Percentiles rank a stretch among this genome's conserved stretches.
Conservation (phyloP, 225 moss, liverwort and hornwort genomes). For the Polytrichum commune region DNA sequence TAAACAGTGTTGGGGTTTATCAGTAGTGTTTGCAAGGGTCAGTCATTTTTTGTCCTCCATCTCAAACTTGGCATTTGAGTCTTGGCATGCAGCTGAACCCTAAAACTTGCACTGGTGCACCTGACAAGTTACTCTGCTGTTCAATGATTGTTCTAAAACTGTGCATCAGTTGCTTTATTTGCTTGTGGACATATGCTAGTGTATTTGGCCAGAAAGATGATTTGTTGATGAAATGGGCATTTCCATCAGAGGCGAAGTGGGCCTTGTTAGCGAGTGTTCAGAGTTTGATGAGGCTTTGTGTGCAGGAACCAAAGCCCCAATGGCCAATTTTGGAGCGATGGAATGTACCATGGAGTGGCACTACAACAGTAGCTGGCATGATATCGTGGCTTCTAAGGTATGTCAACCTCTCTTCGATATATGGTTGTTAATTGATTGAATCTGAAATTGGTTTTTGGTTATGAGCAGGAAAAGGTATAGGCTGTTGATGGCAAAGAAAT, state of each 20-base stretch:
- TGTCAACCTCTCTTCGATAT: not conserved
- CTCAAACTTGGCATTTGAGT: not conserved
- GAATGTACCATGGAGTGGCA: conserved; percentile 91
- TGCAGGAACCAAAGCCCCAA: conserved; percentile 43
- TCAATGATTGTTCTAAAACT: not conserved
- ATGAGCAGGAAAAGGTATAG: not conserved
- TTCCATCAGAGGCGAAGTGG: not conserved
- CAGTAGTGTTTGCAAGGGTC: not conserved
- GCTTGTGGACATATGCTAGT: not conserved
- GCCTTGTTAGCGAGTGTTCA: not conserved
- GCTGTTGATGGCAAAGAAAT: not conserved
- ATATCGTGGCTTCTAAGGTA: conserved; percentile 83
- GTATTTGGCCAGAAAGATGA: not conserved
- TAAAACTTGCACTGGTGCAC: not conserved
- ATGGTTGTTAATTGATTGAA: not conserved
- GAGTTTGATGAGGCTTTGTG: not conserved
- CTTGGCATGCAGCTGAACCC: not conserved
- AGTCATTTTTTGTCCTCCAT: not conserved
- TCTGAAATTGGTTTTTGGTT: not conserved
- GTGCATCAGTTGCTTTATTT: not conserved
- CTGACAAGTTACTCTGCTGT: not conserved
- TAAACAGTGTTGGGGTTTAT: too few relatives aligned
- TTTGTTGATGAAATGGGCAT: too few relatives aligned
- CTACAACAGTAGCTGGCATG: conserved; percentile 69
- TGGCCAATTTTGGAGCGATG: conserved; percentile 79